Percentiles rank a stretch among this genome's conserved stretches.
Conservation (phyloP, 1,284 basidiomycete species). For the Irpex sp. region DNA sequence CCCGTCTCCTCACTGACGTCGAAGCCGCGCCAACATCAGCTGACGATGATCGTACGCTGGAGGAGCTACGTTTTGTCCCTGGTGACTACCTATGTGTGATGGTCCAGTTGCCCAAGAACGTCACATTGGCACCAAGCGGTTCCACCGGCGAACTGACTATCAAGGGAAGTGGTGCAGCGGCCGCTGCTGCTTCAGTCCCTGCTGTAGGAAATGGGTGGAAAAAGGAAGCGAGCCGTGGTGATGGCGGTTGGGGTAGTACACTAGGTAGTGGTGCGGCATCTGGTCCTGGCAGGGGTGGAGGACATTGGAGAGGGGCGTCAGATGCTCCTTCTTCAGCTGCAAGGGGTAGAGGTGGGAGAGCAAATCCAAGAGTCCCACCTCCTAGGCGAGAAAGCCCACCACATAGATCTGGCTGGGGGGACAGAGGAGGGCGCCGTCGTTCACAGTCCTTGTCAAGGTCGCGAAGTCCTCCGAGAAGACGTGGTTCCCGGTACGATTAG, state of each 20-base stretch:
- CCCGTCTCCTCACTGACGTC: conserved; percentile 50
- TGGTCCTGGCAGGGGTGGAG: conserved; percentile 43
- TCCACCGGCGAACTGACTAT: conserved; percentile 32
- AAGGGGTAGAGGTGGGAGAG: conserved; percentile 26
- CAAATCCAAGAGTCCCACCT: conserved; percentile 28
- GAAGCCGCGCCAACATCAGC: conserved; percentile 30
- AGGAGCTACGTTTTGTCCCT: conserved; percentile 70
- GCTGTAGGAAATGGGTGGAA: conserved; percentile 32
- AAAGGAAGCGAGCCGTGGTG: conserved; percentile 27
- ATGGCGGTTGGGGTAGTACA: conserved; percentile 43
- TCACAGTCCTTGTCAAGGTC: conserved; percentile 32
- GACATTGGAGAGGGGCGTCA: conserved; percentile 66
- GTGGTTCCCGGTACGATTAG: conserved; percentile 25
- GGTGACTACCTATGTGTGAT: conserved; percentile 72
- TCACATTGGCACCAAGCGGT: conserved; percentile 37
- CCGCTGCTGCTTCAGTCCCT: conserved; percentile 22
- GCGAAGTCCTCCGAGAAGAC: conserved; percentile 29
- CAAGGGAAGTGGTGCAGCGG: conserved; percentile 41
- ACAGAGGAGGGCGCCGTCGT: conserved; percentile 33
- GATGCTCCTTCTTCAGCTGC: conserved; percentile 36
- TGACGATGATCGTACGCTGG: conserved; percentile 59
- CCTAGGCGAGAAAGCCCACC: conserved; percentile 32
- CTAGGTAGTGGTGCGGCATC: conserved; percentile 22
- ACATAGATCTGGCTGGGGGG: conserved; percentile 33
- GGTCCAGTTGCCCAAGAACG: conserved; percentile 65